Conservation (phyloP, 2,329 filamentous ascomycete species). For the Diaporthe vexans region DNA sequence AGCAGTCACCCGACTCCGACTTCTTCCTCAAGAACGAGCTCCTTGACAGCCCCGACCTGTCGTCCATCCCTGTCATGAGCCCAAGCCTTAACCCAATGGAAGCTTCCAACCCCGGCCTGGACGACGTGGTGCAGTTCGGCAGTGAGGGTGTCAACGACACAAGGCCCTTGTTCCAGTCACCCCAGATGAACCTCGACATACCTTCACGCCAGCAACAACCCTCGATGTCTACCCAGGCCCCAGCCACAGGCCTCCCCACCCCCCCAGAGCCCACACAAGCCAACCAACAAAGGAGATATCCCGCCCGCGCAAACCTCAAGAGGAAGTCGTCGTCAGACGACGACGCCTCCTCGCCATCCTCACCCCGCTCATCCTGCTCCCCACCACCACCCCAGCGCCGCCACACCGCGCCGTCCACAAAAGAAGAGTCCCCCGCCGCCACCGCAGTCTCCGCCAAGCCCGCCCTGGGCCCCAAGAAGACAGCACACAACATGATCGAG, state of each 20-base stretch:
- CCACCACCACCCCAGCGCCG: constrained; percentile 41
- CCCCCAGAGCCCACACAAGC: constrained; percentile 24
- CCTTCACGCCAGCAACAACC: constrained; percentile 29
- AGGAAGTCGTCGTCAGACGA: constrained; percentile 49
- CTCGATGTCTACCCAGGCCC: constrained; percentile 25
- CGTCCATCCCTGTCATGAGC: constrained; percentile 48
- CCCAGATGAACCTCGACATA: constrained; percentile 41
- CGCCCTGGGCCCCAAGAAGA: constrained; percentile 72
- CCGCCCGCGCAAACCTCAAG: constrained; percentile 48
- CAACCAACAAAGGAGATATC: constrained; percentile 37
- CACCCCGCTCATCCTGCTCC: constrained; percentile 43
- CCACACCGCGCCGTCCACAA: constrained; percentile 30
- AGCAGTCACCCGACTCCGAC: constrained; percentile 49
- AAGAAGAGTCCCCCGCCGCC: constrained; percentile 32
- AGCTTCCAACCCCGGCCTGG: constrained; percentile 44
- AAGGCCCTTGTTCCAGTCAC: constrained; percentile 47
- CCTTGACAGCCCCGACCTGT: constrained; percentile 48
- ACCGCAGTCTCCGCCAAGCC: constrained; percentile 27
- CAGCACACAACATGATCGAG: constrained; percentile 88
- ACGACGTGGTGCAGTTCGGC: constrained; percentile 45
- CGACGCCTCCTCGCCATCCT: constrained; percentile 42
- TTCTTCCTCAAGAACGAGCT: constrained; percentile 51
- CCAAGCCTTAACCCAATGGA: constrained; percentile 54
- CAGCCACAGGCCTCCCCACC: constrained; percentile 19
- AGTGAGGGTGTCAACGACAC: constrained; percentile 46